A percentile compares a stretch with the other conserved stretches of the same genome.
Conservation (phyloP, 305 asterid species). For the Solanum aculeatissimum region DNA sequence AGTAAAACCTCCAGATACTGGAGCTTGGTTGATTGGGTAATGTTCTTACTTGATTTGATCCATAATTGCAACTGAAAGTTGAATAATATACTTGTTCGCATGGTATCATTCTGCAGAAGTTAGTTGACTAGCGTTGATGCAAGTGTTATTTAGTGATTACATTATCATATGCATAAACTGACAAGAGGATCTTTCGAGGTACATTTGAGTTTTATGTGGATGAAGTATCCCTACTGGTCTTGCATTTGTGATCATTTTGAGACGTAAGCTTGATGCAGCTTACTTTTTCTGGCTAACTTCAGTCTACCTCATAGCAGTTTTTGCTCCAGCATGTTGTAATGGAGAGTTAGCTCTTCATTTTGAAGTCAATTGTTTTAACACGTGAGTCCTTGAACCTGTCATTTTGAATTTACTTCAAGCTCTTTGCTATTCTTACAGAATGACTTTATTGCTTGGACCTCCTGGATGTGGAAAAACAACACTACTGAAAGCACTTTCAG, state of each 20-base stretch:
- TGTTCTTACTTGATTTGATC: neutral
- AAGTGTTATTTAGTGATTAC: neutral
- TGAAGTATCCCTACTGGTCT: neutral
- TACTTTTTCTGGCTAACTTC: neutral
- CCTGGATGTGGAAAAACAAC: constrained; percentile 93
- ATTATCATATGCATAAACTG: neutral
- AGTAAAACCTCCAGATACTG: neutral
- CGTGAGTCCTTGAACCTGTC: neutral
- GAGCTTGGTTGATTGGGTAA: neutral
- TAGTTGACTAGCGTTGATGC: neutral
- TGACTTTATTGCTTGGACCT: constrained; percentile 80
- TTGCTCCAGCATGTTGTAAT: neutral
- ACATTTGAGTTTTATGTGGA: neutral
- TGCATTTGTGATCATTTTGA: neutral
- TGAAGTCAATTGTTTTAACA: neutral
- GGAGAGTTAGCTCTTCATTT: neutral
- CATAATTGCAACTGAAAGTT: neutral
- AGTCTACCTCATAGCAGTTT: neutral
- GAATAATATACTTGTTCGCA: neutral
- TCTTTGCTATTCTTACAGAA: constrained; percentile 28
- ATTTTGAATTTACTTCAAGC: neutral
- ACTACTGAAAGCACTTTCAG: constrained; percentile 66
- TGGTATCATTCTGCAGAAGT: neutral
- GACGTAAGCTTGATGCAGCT: neutral
- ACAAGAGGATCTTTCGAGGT: neutral